A percentile compares a stretch with the other conserved stretches of the same genome.
Conservation (phyloP, 805 yeast genomes). For the Kluyveromyces aestuarii region DNA sequence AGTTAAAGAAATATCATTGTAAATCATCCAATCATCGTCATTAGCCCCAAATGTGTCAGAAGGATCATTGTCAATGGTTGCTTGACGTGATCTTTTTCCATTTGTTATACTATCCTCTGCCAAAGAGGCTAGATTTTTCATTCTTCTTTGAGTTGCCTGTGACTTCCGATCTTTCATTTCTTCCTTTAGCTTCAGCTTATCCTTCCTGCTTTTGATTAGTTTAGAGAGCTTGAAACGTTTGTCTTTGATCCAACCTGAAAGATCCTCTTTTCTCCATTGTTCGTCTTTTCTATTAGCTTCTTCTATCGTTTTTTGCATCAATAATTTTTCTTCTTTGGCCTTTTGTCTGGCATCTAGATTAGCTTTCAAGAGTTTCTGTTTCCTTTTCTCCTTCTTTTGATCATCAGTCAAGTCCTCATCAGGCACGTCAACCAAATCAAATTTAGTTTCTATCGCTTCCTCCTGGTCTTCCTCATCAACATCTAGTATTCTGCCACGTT, state of each 20-base stretch:
- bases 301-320: conserved; percentile 49
- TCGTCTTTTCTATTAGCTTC: conserved; percentile 58
- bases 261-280: conserved; percentile 68
- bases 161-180: conserved; percentile 86
- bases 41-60: conserved; percentile 91
- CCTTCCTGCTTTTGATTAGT: conserved; percentile 55
- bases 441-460: conserved; percentile 38
- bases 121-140: conserved; percentile 82
- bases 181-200: conserved; percentile 57
- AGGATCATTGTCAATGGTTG: conserved; percentile 81
- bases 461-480: conserved; percentile 45
- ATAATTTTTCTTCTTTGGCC: conserved; percentile 68
- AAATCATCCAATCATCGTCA: conserved; percentile 92
- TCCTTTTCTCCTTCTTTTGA: conserved; percentile 76
- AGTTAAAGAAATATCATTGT: conserved; percentile 68
- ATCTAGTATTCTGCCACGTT: conserved; percentile 56
- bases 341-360: conserved; percentile 82
- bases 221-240: conserved; percentile 53
- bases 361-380: conserved; percentile 74
- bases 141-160: conserved; percentile 81
- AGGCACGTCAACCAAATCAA: conserved; percentile 72
- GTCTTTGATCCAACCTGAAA: conserved; percentile 69
- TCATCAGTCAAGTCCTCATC: conserved; percentile 77
- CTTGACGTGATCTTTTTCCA: conserved; percentile 42
- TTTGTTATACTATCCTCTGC: conserved; percentile 53